A percentile compares a stretch with the other conserved stretches of the same genome.
These are phyloP conservation scores for Ailanthus altissimus DNA, from an alignment of 345 rosid species.

Conservation along the genomic window DNA sequence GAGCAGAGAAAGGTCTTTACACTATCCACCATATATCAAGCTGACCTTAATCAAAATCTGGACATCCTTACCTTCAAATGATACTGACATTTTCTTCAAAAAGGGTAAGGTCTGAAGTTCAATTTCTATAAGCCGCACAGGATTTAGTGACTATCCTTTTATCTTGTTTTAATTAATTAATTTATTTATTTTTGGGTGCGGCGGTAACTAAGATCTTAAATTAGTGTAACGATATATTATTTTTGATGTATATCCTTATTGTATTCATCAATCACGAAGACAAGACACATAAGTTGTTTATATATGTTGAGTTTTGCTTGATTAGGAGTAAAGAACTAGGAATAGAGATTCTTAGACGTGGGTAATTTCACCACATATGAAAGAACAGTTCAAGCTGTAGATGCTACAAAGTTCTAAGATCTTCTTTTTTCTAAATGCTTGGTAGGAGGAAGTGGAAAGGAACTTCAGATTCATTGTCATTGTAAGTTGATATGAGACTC, in stretches of 20 bases:
- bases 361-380: background rate
- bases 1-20: slow-evolving; percentile 64
- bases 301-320: background rate
- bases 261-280: background rate
- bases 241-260: background rate
- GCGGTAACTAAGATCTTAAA: background rate
- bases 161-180: background rate
- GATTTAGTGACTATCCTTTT: background rate
- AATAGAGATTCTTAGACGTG: background rate
- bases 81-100: slow-evolving; percentile 44
- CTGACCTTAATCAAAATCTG: slow-evolving; percentile 40
- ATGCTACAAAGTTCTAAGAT: background rate
- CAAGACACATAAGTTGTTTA: background rate
- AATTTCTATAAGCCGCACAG: background rate
- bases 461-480: background rate
- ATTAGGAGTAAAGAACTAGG: background rate
- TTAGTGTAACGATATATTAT: background rate
- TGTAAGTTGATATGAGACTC: background rate
- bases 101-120: slow-evolving; percentile 32
- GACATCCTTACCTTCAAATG: slow-evolving; percentile 56
- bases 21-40: slow-evolving; percentile 76
- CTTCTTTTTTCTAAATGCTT: background rate
- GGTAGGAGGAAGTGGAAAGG: background rate
- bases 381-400: background rate
- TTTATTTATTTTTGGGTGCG: background rate